Percentiles rank a stretch among this genome's conserved stretches.
Conservation (phyloP, 1,284 basidiomycete genomes). For the Tausonia pullulans region DNA sequence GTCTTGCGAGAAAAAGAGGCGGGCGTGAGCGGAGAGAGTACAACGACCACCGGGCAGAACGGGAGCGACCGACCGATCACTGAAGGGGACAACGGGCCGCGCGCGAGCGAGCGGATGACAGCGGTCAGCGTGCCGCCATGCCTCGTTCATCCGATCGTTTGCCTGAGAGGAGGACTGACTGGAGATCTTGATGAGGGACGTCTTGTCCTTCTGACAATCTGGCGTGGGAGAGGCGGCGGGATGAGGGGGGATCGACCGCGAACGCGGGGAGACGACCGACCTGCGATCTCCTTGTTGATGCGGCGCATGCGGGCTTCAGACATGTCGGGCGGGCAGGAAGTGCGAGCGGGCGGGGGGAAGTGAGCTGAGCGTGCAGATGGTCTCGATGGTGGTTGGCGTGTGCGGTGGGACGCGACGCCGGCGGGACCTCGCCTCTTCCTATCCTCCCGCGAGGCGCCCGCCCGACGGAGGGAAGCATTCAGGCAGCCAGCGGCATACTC, state of each 20-base stretch:
- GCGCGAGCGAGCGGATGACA: not conserved
- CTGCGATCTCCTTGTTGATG: slow-evolving; percentile 84
- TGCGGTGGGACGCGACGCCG: too few relatives aligned
- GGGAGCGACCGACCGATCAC: slow-evolving; percentile 1
- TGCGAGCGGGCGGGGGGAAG: too few relatives aligned
- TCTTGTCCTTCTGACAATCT: slow-evolving; percentile 92
- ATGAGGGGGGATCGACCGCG: not conserved
- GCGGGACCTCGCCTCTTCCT: too few relatives aligned
- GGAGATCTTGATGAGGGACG: slow-evolving; percentile 69
- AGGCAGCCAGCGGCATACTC: too few relatives aligned
- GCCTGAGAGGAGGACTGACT: slow-evolving; percentile 22
- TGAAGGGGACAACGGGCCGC: not conserved
- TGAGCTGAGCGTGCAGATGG: too few relatives aligned
- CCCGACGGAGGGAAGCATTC: too few relatives aligned
- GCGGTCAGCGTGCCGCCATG: too few relatives aligned
- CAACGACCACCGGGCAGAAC: too few relatives aligned
- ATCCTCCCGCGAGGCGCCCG: too few relatives aligned
- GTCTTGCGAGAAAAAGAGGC: slow-evolving; percentile 34
- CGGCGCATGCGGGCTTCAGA: slow-evolving; percentile 72
- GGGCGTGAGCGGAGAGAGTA: too few relatives aligned
- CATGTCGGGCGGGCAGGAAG: slow-evolving; percentile 25
- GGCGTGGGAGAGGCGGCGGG: not conserved
- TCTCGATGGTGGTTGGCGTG: too few relatives aligned
- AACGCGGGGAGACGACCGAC: slow-evolving; percentile 37
- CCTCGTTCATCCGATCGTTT: not conserved